These are phyloP conservation scores for Ophiostoma australiae DNA, from an alignment of 2,329 filamentous ascomycete genomes.

Conservation along the genomic window DNA sequence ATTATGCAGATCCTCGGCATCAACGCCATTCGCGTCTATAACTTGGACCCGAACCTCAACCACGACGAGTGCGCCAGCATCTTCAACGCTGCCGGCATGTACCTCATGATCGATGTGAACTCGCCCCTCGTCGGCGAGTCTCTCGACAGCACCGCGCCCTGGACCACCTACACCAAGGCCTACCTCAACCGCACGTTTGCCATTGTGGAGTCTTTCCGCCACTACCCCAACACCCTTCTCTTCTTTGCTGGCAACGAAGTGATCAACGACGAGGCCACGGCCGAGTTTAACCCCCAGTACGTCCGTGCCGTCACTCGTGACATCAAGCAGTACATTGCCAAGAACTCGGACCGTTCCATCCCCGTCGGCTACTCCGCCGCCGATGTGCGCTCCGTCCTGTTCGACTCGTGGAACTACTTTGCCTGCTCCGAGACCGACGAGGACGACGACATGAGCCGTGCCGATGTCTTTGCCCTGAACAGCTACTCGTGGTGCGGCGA, in stretches of 20 bases:
- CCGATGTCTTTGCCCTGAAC: constrained; percentile 74
- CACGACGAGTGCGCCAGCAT: constrained; percentile 63
- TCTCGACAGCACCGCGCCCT: constrained; percentile 51
- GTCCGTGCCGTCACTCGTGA: constrained; percentile 70
- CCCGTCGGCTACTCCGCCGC: constrained; percentile 78
- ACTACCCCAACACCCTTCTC: constrained; percentile 61
- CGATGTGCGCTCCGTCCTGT: constrained; percentile 67
- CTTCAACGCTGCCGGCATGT: constrained; percentile 65
- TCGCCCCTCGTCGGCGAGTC: constrained; percentile 57
- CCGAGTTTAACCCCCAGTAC: constrained; percentile 61
- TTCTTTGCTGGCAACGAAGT: constrained; percentile 80
- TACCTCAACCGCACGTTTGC: constrained; percentile 65
- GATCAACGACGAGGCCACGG: constrained; percentile 61
- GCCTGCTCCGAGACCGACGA: constrained; percentile 57
- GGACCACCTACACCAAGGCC: constrained; percentile 50
- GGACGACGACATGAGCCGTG: constrained; percentile 55
- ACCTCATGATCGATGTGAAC: constrained; percentile 66
- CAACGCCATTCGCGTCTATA: constrained; percentile 67
- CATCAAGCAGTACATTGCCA: constrained; percentile 74
- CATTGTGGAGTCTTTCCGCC: constrained; percentile 62
- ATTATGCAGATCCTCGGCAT: constrained; percentile 60
- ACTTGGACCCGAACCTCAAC: constrained; percentile 60
- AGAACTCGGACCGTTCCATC: constrained; percentile 61
- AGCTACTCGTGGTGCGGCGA: constrained; percentile 62
- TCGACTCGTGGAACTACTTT: constrained; percentile 72